These are phyloP conservation scores for Leonotis leonurus DNA, from an alignment of 257 asterid genomes.

Conservation along the genomic window DNA sequence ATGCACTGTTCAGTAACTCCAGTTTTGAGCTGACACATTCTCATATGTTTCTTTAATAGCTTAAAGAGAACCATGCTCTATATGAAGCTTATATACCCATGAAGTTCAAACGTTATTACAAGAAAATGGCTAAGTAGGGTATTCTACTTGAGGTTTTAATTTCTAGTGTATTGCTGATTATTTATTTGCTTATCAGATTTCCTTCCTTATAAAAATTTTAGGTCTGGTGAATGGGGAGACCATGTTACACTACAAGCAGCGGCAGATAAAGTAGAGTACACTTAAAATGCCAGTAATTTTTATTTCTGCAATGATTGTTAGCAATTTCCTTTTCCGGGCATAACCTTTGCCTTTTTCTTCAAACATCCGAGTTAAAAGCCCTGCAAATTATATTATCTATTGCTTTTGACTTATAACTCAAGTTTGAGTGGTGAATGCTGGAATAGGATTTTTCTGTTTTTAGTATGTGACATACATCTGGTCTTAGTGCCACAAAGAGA, in stretches of 20 bases:
- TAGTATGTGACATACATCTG: not conserved
- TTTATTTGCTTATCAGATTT: slow-evolving; percentile 12
- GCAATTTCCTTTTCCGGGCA: not conserved
- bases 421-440: not conserved
- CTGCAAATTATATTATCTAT: not conserved
- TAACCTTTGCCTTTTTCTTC: not conserved
- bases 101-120: slow-evolving; percentile 57
- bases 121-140: slow-evolving; percentile 65
- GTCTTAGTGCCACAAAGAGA: not conserved
- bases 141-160: slow-evolving; percentile 1
- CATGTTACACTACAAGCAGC: slow-evolving; percentile 74
- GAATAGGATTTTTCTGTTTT: not conserved
- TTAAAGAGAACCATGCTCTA: slow-evolving; percentile 35
- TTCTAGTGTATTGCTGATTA: slow-evolving; percentile 2
- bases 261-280: slow-evolving; percentile 50
- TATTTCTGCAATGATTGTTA: not conserved
- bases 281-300: slow-evolving; percentile 7
- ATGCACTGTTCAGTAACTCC: not conserved
- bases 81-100: slow-evolving; percentile 66
- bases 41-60: slow-evolving; percentile 33
- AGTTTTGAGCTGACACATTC: slow-evolving; percentile 14
- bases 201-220: slow-evolving; percentile 20
- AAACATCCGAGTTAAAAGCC: not conserved
- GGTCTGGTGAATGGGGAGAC: slow-evolving; percentile 70
- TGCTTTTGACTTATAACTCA: slow-evolving; percentile 5